Base-by-base conservation (phyloP, 176 grass and related monocot species). In the Raddia guianensis region DNA sequence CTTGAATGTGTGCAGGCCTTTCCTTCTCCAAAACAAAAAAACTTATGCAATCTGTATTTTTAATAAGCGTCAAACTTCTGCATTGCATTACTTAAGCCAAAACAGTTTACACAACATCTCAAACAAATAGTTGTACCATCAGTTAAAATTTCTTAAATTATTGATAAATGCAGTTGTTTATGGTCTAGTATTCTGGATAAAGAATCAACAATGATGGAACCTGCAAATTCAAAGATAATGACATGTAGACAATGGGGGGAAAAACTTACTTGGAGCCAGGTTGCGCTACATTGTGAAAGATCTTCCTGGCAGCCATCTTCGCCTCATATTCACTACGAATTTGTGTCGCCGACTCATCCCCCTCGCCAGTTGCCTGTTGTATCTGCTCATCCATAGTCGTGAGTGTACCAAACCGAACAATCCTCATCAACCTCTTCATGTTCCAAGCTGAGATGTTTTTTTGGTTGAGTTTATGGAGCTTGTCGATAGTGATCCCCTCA, bases 391-490 rank as follows among this genome's bases (percentile, higher is more conserved):
- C 93, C 69, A 93, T 85, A 68, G 91, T 93, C 1, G 52, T 88
- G 2, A 97, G 86, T 0, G 81, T 86, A 37, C 89, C 90, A 34
- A 88, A 84, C 48, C 91, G 85, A 60, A 97, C 86, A 68, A 88
- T 89, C 84, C 82, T 89, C 85, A 97, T 92, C 77, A 97, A 44
- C 64, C 83, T 77, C 58, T 89, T 97, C 91, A 97, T 97, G 72
- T 87, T 97, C 94, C 94, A 97, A 49, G 94, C 88, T 3, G 91
- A 97, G 46, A 97, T 62, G 8, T 93, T 93, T 42, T 69, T 89
- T 73, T 91, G 86, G 77, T 90, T 97, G 66, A 97, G 84, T n/a
- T 74, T 97, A 63, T 91, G 87, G 47, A 97, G 90, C 53, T 85
- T 68, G 62, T 88, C 86, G 10, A 91, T 88, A 3, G 90, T 76